Conservation (phyloP, 129 eudicot genomes). For the Arctium minus region DNA sequence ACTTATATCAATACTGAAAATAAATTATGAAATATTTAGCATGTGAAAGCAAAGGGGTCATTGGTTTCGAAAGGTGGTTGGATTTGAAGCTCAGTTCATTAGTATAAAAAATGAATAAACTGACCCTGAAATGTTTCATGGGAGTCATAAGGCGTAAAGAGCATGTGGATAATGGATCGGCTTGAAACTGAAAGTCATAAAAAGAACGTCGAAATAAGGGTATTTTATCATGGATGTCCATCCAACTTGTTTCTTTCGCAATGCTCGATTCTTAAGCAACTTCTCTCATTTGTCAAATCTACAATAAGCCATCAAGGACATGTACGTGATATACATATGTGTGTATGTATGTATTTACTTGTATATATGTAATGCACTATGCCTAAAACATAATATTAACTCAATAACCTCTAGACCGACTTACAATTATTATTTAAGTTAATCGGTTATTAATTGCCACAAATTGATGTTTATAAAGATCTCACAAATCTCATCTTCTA, state of each 20-base stretch:
- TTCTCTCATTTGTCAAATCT: background rate
- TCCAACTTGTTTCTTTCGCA: background rate
- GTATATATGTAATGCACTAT: background rate
- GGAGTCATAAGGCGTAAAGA: slow-evolving; percentile 18
- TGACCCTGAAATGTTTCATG: background rate
- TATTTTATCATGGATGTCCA: background rate
- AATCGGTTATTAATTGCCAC: too few species aligned
- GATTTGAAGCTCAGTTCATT: background rate
- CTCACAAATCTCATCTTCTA: background rate
- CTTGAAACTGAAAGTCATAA: slow-evolving; percentile 2
- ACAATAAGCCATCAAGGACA: background rate
- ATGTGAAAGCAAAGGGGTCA: background rate
- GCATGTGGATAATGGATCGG: slow-evolving; percentile 2
- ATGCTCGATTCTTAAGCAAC: background rate
- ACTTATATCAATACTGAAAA: background rate
- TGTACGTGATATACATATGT: background rate
- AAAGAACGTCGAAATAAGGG: slow-evolving; percentile 12
- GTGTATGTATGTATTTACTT: background rate
- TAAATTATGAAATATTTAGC: background rate
- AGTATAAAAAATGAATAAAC: background rate
- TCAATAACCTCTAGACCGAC: background rate
- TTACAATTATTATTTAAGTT: too few species aligned
- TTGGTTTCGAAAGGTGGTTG: background rate
- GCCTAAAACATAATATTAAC: background rate
- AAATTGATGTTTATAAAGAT: background rate